Evolutionary conservation across 768 basidiomycete species (phyloP).

Genomic region (Calocybe indica): DNA sequence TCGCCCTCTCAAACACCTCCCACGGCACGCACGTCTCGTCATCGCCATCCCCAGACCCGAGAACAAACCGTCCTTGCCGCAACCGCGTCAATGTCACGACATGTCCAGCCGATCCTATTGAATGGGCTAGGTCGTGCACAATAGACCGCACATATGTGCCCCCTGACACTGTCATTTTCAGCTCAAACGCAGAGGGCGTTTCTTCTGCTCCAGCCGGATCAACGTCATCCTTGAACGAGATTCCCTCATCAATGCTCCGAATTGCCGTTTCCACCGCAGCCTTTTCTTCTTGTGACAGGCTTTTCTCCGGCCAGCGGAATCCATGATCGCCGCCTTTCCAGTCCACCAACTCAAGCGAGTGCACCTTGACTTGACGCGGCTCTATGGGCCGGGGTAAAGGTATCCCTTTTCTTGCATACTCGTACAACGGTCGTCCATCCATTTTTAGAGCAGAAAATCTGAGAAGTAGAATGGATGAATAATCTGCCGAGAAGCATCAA

Average conservation of each 20-base stretch:
- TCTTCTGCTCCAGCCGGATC: conserved; percentile 24
- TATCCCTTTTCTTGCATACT: conserved; percentile 88
- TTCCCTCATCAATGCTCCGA: conserved; percentile 36
- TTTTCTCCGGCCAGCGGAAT: conserved; percentile 72
- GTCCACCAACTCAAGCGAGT: conserved; percentile 69
- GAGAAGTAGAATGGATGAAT: conserved; percentile 6
- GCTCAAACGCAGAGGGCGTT: conserved; percentile 71
- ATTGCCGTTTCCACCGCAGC: conserved; percentile 63
- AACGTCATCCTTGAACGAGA: conserved; percentile 33
- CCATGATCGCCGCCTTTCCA: conserved; percentile 76
- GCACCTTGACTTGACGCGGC: conserved; percentile 73
- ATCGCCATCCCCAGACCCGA: conserved; percentile 41
- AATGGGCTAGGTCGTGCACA: conserved; percentile 86
- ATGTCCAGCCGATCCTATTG: conserved; percentile 84
- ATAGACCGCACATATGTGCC: conserved; percentile 97
- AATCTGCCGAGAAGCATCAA: conserved; percentile 1
- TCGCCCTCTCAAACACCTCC: conserved; percentile 63
- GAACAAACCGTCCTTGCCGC: conserved; percentile 79
- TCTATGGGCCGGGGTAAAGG: conserved; percentile 95
- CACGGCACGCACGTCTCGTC: conserved; percentile 67
- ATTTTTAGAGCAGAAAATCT: conserved; percentile 99
- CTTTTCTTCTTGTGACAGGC: conserved; percentile 63
- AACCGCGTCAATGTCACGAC: conserved; percentile 87
- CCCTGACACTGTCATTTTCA: conserved; percentile 91
- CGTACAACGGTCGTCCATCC: conserved; percentile 93